Evolutionary conservation across 2,329 filamentous ascomycete species (phyloP).

Genomic region (Pseudogymnoascus sp.): DNA sequence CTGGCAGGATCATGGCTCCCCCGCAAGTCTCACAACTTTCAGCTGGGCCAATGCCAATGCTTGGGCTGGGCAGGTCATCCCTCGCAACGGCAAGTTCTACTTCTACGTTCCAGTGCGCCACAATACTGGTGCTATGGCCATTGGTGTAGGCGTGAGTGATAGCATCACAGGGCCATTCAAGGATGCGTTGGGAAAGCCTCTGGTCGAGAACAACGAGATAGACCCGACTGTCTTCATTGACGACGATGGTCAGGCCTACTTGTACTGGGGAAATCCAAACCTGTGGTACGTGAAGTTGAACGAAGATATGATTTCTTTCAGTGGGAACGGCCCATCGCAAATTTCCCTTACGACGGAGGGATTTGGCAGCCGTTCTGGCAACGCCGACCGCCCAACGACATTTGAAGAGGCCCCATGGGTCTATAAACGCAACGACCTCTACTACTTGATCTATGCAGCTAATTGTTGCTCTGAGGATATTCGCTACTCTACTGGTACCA

Average conservation of each 20-base stretch:
- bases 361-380: conserved; percentile 16
- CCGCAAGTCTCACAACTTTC: conserved; percentile 25
- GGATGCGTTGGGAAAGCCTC: conserved; percentile 29
- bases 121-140: conserved; percentile 22
- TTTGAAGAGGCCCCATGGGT: conserved; percentile 29
- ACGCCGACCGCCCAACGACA: conserved; percentile 17
- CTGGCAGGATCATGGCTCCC: conserved; percentile 27
- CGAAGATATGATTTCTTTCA: conserved; percentile 33
- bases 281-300: conserved; percentile 34
- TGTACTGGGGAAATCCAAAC: conserved; percentile 34
- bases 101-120: conserved; percentile 25
- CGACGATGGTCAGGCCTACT: conserved; percentile 35
- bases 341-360: conserved; percentile 17
- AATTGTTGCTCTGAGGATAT: conserved; percentile 28
- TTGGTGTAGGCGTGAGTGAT: conserved; percentile 31
- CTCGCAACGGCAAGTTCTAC: conserved; percentile 30
- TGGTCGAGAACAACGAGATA: conserved; percentile 31
- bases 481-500: conserved; percentile 24
- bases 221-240: conserved; percentile 36
- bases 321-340: conserved; percentile 19
- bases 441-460: conserved; percentile 27
- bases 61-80: conserved; percentile 29
- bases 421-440: conserved; percentile 25
- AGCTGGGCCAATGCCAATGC: conserved; percentile 30
- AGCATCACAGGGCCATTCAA: conserved; percentile 30